These are phyloP conservation scores for Zalaria obscura DNA, from an alignment of 2,329 filamentous ascomycete species.

Conservation along the genomic window DNA sequence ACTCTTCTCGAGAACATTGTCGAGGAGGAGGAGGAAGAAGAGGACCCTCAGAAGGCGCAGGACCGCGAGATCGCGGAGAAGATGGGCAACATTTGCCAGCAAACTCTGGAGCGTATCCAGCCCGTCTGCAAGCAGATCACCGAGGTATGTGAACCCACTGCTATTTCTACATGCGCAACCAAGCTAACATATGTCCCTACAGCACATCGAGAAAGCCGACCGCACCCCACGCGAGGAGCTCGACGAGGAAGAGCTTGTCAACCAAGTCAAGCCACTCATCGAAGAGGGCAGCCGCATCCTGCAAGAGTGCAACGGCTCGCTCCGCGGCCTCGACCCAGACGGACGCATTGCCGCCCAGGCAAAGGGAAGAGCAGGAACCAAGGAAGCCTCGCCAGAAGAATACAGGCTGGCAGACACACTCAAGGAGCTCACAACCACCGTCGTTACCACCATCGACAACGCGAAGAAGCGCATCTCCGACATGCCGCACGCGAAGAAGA, in stretches of 20 bases:
- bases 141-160: slow-evolving; percentile 38
- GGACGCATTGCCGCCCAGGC: slow-evolving; percentile 73
- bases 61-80: slow-evolving; percentile 66
- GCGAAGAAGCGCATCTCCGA: slow-evolving; percentile 79
- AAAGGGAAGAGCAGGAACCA: slow-evolving; percentile 62
- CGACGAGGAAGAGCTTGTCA: slow-evolving; percentile 78
- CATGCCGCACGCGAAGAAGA: slow-evolving; percentile 91
- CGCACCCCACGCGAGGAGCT: slow-evolving; percentile 72
- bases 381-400: slow-evolving; percentile 70
- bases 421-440: slow-evolving; percentile 71
- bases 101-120: slow-evolving; percentile 70
- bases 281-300: slow-evolving; percentile 74
- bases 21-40: slow-evolving; percentile 39
- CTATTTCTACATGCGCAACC: too few relatives aligned
- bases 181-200: slow-evolving; percentile 2
- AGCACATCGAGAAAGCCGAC: slow-evolving; percentile 70
- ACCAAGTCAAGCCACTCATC: slow-evolving; percentile 74
- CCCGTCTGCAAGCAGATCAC: slow-evolving; percentile 80
- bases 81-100: slow-evolving; percentile 58
- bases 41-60: slow-evolving; percentile 40
- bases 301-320: slow-evolving; percentile 71
- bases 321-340: slow-evolving; percentile 80
- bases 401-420: slow-evolving; percentile 70
- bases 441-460: slow-evolving; percentile 72
- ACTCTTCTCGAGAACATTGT: slow-evolving; percentile 47